Percentiles rank a stretch among this genome's conserved stretches.
Evolutionary conservation across 352 stramenopile genomes (phyloP).

Genomic region (Phytophthora sp.): DNA sequence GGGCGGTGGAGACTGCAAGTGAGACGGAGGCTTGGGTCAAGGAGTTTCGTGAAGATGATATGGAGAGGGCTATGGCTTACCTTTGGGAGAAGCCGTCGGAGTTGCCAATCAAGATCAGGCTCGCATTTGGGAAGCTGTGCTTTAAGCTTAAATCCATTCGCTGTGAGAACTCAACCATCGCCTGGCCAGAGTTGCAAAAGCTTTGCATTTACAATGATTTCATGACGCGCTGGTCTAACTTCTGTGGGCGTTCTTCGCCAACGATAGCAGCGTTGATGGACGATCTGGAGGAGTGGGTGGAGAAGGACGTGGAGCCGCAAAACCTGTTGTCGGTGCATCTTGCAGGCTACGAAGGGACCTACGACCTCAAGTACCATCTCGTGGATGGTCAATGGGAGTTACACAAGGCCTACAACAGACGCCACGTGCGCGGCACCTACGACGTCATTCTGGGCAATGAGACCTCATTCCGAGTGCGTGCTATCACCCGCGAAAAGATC

Average conservation of each 20-base stretch:
- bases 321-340: slow-evolving; percentile 39
- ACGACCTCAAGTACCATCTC: slow-evolving; percentile 52
- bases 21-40: slow-evolving; percentile 35
- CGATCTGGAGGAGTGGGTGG: slow-evolving; percentile 36
- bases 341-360: slow-evolving; percentile 11
- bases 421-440: slow-evolving; percentile 33
- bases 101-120: slow-evolving; percentile 19
- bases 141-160: slow-evolving; percentile 38
- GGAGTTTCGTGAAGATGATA: slow-evolving; percentile 35
- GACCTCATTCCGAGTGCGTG: slow-evolving; percentile 40
- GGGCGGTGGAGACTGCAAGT: slow-evolving; percentile 17
- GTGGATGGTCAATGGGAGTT: slow-evolving; percentile 43
- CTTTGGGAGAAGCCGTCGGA: slow-evolving; percentile 20
- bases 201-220: slow-evolving; percentile 35
- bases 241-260: slow-evolving; percentile 27
- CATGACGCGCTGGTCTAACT: slow-evolving; percentile 45
- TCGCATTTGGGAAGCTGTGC: slow-evolving; percentile 42
- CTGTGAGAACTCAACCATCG: slow-evolving; percentile 25
- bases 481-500: slow-evolving; percentile 26
- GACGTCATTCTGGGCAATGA: slow-evolving; percentile 44
- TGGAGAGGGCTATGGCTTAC: slow-evolving; percentile 31
- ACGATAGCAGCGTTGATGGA: slow-evolving; percentile 33
- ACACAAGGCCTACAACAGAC: slow-evolving; percentile 11
- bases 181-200: slow-evolving; percentile 43
- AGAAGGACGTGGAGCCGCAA: slow-evolving; percentile 10